Conservation (phyloP, 139 green algal genomes). For the Chlorella vulgaris region DNA sequence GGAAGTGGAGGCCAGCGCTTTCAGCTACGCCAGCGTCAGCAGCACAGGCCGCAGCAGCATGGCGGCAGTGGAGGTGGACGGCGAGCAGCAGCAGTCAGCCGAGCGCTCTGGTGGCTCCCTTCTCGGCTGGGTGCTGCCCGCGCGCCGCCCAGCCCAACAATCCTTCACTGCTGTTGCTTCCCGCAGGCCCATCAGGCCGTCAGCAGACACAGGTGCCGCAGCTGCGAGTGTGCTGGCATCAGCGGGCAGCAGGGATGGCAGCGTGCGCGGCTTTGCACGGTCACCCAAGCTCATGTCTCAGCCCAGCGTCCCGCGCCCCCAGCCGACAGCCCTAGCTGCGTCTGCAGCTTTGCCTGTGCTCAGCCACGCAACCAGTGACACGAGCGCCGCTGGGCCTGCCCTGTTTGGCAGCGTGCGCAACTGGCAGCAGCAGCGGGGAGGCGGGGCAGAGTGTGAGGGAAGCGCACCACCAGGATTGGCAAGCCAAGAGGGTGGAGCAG, state of each 20-base stretch:
- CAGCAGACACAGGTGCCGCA: too few relatives aligned
- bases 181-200: neutral
- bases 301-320: neutral
- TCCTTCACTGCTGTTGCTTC: neutral
- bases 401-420: slow-evolving; percentile 24
- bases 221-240: too few relatives aligned
- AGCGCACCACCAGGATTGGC: neutral
- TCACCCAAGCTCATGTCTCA: neutral
- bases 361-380: too few relatives aligned
- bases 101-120: slow-evolving; percentile 19
- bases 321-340: neutral
- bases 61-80: neutral
- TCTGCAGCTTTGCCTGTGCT: neutral
- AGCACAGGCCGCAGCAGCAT: neutral
- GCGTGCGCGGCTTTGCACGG: neutral
- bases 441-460: neutral
- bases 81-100: neutral
- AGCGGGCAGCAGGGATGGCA: neutral
- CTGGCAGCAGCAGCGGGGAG: slow-evolving; percentile 20
- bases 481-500: neutral
- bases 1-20: neutral
- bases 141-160: neutral
- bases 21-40: neutral
- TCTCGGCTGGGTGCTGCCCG: slow-evolving; percentile 23
- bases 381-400: too few relatives aligned